Evolutionary conservation across 2,329 filamentous ascomycete species (phyloP), one percentile per base, ranked within the genome.

Genomic region (Aspergillus pseudoterreus): DNA sequence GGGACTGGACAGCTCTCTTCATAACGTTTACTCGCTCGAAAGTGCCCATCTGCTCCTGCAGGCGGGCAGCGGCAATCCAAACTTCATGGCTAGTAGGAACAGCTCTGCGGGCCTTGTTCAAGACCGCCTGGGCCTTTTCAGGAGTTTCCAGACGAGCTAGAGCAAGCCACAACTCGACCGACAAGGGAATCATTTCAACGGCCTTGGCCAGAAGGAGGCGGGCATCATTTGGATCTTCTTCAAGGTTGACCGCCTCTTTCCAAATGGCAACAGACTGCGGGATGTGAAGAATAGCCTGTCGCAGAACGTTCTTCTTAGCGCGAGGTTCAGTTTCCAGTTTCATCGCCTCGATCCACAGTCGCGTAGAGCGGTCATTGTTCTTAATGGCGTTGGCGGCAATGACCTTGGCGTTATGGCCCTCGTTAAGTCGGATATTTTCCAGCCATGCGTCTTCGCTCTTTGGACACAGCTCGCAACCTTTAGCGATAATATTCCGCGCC

Each of bases 361-460:
- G 82, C 9, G 96, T 92, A 0, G 92, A 96, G 50, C 85, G 84
- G 55, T 90, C 87, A 61, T 97, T 97, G 47, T 90, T 85, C 70
- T 95, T 90, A 65, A 99, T 95, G 3, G 92, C 94, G 59, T 92
- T 87, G 8, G 92, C 90, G 6, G 92, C 94, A 59, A 99, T 96
- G 55, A 99, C 85, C 73, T 96, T 97, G 50, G 92, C 92, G 63
- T 97, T 99, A 49, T 90, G 86, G 21, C 86, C 85, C 64, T 96
- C 90, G 69, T 96, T 96, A 2, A 99, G 78, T 49, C 92, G 84
- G 59, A 99, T 97, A 50, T 92, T 95, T 70, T 99, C 94, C 38
- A 97, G 75, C 95, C 95, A 99, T 5, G 87, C 89, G 67, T 96
- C 94, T 70, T 96, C 91, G 58, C 87, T 96, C 72, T 92, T 94